A percentile compares a stretch with the other conserved stretches of the same genome.
Conservation (phyloP, 2,329 filamentous ascomycete species). For the Pseudocercospora fuligena region DNA sequence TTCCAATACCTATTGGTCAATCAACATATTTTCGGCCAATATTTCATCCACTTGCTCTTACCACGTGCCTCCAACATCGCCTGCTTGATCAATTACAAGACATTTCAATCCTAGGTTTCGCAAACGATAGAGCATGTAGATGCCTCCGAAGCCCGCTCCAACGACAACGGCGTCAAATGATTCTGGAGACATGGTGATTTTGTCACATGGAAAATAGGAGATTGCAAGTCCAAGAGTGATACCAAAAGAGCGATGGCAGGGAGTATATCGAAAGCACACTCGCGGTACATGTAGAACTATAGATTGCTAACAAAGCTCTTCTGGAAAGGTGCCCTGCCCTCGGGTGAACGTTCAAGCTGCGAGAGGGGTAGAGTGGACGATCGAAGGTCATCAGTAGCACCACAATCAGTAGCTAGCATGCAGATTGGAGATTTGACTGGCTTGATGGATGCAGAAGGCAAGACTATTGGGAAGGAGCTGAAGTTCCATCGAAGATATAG, state of each 20-base stretch:
- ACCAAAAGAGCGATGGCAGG: not conserved
- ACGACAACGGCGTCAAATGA: conserved; percentile 35
- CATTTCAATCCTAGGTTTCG: conserved; percentile 30
- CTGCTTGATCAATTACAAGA: conserved; percentile 49
- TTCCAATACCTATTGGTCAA: conserved; percentile 44
- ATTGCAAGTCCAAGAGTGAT: not conserved
- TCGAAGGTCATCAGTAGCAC: not conserved
- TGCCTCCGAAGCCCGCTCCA: conserved; percentile 36
- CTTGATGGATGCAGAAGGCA: not conserved
- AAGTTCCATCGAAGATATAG: not conserved
- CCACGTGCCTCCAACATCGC: conserved; percentile 46
- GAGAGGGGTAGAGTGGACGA: not conserved
- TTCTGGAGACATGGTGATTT: not conserved
- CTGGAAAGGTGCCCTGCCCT: not conserved
- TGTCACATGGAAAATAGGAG: not conserved
- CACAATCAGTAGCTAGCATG: not conserved
- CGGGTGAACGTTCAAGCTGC: not conserved
- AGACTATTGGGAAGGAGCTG: not conserved
- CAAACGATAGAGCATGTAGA: conserved; percentile 29
- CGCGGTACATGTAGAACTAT: not conserved
- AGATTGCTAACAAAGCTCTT: not conserved
- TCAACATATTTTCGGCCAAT: not conserved
- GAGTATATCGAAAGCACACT: not conserved
- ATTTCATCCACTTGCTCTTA: not conserved
- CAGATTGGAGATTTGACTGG: not conserved